These are phyloP conservation scores for Atkinsonella hypoxylon DNA, from an alignment of 2,329 filamentous ascomycete species.

Conservation along the genomic window DNA sequence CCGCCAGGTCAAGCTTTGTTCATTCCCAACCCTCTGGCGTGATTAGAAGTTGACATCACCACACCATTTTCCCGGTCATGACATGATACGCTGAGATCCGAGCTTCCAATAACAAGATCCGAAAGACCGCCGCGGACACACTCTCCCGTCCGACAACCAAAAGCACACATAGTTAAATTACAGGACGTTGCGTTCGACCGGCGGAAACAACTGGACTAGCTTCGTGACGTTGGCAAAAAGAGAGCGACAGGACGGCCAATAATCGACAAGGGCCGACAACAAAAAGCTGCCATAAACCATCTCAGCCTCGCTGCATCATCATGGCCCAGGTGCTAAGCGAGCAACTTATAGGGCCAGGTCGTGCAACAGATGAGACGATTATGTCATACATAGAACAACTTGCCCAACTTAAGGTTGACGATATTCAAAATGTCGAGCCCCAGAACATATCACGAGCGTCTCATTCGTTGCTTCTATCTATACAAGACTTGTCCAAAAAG, in stretches of 20 bases:
- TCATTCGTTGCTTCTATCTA: conserved; percentile 67
- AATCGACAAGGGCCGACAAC: not conserved
- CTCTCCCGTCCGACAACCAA: too few species aligned
- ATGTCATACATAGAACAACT: conserved; percentile 66
- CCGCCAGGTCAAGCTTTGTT: too few species aligned
- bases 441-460: conserved; percentile 69
- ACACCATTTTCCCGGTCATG: too few species aligned
- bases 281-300: not conserved
- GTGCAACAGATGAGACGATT: conserved; percentile 37
- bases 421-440: conserved; percentile 63
- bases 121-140: too few species aligned
- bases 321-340: conserved; percentile 28
- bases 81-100: too few species aligned
- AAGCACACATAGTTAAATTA: too few species aligned
- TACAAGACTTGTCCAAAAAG: conserved; percentile 80
- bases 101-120: too few species aligned
- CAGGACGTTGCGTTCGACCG: too few species aligned
- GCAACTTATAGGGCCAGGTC: conserved; percentile 17
- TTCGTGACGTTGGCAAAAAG: not conserved
- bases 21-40: too few species aligned
- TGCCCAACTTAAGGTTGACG: conserved; percentile 61
- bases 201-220: too few species aligned
- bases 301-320: not conserved
- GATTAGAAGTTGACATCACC: too few species aligned
- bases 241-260: not conserved